Evolutionary conservation across 108 stramenopile species (phyloP), one percentile per base, ranked within the genome.

Genomic region (Pseudonitzschia multiseries): DNA sequence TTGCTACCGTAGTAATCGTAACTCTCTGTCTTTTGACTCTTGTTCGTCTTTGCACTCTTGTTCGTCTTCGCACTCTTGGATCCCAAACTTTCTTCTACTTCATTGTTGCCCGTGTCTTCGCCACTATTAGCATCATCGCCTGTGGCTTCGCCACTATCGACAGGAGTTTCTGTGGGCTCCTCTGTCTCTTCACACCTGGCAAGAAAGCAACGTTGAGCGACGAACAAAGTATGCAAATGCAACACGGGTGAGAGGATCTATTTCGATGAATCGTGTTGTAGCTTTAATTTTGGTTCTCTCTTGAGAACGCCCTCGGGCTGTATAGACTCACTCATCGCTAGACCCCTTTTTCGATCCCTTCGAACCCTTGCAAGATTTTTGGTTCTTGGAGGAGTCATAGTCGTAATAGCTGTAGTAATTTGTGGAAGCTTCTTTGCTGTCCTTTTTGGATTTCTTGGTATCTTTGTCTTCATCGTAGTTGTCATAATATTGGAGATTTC

Each of bases 401-500:
- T n/a, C 22, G 29, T 59, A 28, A 59, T 28, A 14, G n/a, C 6
- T 15, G 15, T 59, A 59, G 29, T 59, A 59, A 24, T 24, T 24
- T 15, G 6, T 24, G 8, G n/a, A 8, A n/a, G 57, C 22, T 27
- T 59, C 26, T 15, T 59, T 59, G 15, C n/a, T 59, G 24, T 31
- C 29, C 0, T 24, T 59, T 26, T 57, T 57, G 8, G 57, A 57
- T 57, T 57, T 57, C 57, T 59, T 59, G 15, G 57, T 14, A n/a
- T 15, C 32, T 6, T 62, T 8, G 17, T 62, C 32, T 17, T 62
- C 33, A 36, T 15, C 32, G 20, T 62, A 31, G 17, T 62, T 14
- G 29, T 62, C 33, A 36, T 40, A 26, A 18, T 40, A 32, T 10
- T 62, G 3, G 46, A 48, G 46, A 48, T 8, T 10, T 48, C 46